Conservation (phyloP, 169 alveolate species). For the Cryptosporidium sp. region DNA sequence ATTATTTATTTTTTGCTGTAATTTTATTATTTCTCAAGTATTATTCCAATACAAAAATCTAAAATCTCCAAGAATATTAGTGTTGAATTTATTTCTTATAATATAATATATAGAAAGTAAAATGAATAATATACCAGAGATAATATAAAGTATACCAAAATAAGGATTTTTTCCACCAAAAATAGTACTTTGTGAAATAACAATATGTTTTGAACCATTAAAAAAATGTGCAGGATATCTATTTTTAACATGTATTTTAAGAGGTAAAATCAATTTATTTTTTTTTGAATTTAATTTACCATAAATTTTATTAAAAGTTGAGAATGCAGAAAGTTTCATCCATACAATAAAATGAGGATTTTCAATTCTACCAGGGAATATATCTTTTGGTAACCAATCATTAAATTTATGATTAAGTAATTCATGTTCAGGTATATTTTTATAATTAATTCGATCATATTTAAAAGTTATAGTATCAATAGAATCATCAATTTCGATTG, state of each 20-base stretch:
- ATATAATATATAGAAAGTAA: conserved; percentile 14
- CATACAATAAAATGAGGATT: conserved; percentile 88
- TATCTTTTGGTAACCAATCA: conserved; percentile 73
- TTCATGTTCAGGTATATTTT: conserved; percentile 77
- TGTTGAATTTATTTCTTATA: conserved; percentile 14
- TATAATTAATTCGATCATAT: conserved; percentile 79
- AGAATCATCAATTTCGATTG: conserved; percentile 82
- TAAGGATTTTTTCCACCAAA: conserved; percentile 79
- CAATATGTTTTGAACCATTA: conserved; percentile 83
- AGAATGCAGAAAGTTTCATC: conserved; percentile 87
- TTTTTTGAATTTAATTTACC: conserved; percentile 79
- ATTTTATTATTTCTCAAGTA: background rate
- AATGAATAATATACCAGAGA: conserved; percentile 5
- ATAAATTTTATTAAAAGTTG: conserved; percentile 83
- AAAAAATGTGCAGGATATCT: conserved; percentile 80
- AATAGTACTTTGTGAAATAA: conserved; percentile 79
- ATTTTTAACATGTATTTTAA: conserved; percentile 77
- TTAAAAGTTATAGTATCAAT: conserved; percentile 80
- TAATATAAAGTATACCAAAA: conserved; percentile 78
- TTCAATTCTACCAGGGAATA: conserved; percentile 84
- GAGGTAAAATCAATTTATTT: conserved; percentile 81
- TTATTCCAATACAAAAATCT: conserved; percentile 29
- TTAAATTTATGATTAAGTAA: conserved; percentile 31
- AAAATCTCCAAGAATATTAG: conserved; percentile 27
- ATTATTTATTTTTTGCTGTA: no score